phyloP scores from a whole-genome alignment of 495 filamentous ascomycete species.

The Penicillium argentinense region DNA sequence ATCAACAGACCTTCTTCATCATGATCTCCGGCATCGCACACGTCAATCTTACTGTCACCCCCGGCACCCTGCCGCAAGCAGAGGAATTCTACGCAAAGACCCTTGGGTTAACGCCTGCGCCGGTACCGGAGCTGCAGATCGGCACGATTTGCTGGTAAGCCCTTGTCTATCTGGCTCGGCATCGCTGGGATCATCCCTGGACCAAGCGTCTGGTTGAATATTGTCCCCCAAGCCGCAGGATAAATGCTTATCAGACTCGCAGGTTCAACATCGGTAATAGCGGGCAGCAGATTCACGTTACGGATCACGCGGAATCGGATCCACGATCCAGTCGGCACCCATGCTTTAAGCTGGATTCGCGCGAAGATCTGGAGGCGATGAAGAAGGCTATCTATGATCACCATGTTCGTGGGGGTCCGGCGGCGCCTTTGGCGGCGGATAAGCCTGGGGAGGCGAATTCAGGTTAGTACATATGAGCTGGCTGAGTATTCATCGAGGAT shows the following conservation, averaged over 20 bases:
- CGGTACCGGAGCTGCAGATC: slow-evolving; percentile 51
- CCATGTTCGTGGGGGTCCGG: slow-evolving; percentile 44
- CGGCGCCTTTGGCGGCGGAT: slow-evolving; percentile 54
- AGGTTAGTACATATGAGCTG: slow-evolving; percentile 31
- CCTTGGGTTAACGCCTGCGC: slow-evolving; percentile 47
- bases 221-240: neutral
- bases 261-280: slow-evolving; percentile 57
- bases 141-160: slow-evolving; percentile 51
- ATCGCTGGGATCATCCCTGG: no score
- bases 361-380: slow-evolving; percentile 46
- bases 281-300: slow-evolving; percentile 62
- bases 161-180: neutral
- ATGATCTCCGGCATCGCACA: slow-evolving; percentile 63
- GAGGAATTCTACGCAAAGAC: slow-evolving; percentile 56
- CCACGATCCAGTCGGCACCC: slow-evolving; percentile 50
- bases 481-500: slow-evolving; percentile 1
- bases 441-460: slow-evolving; percentile 51
- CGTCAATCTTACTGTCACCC: slow-evolving; percentile 59
- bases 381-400: slow-evolving; percentile 56
- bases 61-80: slow-evolving; percentile 52
- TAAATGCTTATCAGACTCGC: neutral
- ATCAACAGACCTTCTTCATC: no score
- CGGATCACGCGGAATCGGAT: slow-evolving; percentile 47
- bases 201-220: no score
- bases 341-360: slow-evolving; percentile 52